phyloP scores from a whole-genome alignment of 257 asterid species.

The Ilex asprella region DNA sequence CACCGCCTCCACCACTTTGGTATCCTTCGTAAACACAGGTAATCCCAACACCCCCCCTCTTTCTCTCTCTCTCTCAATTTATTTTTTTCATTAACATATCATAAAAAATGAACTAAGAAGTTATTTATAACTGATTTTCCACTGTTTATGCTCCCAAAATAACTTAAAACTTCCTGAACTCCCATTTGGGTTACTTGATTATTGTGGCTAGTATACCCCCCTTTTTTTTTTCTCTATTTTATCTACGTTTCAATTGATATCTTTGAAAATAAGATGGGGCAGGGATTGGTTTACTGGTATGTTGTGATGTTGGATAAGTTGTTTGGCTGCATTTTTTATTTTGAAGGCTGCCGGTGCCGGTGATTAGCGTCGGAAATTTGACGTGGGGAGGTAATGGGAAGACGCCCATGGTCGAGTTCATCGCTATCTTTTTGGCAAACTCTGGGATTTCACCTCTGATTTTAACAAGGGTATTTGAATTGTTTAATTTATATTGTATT shows the following conservation, averaged over 20 bases:
- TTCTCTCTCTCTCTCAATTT: neutral
- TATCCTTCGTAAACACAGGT: constrained; percentile 49
- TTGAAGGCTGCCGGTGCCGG: constrained; percentile 70
- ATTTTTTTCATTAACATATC: neutral
- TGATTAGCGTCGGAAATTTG: constrained; percentile 89
- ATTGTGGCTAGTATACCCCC: neutral
- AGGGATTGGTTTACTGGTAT: neutral
- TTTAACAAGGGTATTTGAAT: constrained; percentile 63
- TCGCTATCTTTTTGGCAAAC: constrained; percentile 54
- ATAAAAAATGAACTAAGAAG: too few species aligned
- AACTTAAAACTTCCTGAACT: neutral
- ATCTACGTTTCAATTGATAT: neutral
- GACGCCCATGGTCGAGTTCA: constrained; percentile 93
- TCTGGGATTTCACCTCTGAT: constrained; percentile 65
- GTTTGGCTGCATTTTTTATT: neutral
- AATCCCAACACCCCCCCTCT: neutral
- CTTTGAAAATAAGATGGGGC: neutral
- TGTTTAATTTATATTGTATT: neutral
- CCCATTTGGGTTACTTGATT: neutral
- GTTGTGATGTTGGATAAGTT: neutral
- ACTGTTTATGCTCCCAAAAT: neutral
- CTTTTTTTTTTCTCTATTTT: neutral
- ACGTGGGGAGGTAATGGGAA: constrained; percentile 99
- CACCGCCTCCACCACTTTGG: constrained; percentile 42
- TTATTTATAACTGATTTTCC: too few species aligned